Percentiles rank a stretch among this genome's conserved stretches.
These are phyloP conservation scores for Priceomyces haplophilus DNA, from an alignment of 805 yeast genomes.

Conservation along the genomic window DNA sequence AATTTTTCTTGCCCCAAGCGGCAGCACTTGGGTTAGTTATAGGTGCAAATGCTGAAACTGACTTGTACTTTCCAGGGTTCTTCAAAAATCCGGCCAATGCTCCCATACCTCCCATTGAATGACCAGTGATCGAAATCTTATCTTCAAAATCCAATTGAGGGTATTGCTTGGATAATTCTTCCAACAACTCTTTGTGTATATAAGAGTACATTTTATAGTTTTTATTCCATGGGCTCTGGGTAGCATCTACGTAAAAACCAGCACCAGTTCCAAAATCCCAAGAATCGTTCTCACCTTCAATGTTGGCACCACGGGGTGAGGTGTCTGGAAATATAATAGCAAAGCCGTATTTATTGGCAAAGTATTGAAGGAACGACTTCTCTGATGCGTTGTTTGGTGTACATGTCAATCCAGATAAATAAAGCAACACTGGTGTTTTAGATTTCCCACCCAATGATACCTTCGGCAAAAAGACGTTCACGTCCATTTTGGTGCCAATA, in stretches of 20 bases:
- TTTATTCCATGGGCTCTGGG: conserved; percentile 62
- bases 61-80: conserved; percentile 68
- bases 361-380: conserved; percentile 82
- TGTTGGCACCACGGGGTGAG: conserved; percentile 82
- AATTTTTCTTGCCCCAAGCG: conserved; percentile 89
- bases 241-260: conserved; percentile 89
- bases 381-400: conserved; percentile 92
- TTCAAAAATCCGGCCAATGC: conserved; percentile 67
- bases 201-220: conserved; percentile 88
- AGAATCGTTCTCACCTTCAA: conserved; percentile 75
- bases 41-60: conserved; percentile 90
- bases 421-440: conserved; percentile 66
- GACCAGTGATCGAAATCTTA: conserved; percentile 82
- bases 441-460: conserved; percentile 22
- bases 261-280: conserved; percentile 96
- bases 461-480: conserved; percentile 79
- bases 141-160: conserved; percentile 53
- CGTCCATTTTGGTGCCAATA: conserved; percentile 73
- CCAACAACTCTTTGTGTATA: conserved; percentile 69
- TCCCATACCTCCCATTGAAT: conserved; percentile 98
- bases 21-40: conserved; percentile 73
- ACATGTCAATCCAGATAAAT: conserved; percentile 87
- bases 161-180: conserved; percentile 41
- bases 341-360: conserved; percentile 77
- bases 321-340: conserved; percentile 95